Conservation (phyloP, 306 rosid species). For the Begonia peltatifolia region DNA sequence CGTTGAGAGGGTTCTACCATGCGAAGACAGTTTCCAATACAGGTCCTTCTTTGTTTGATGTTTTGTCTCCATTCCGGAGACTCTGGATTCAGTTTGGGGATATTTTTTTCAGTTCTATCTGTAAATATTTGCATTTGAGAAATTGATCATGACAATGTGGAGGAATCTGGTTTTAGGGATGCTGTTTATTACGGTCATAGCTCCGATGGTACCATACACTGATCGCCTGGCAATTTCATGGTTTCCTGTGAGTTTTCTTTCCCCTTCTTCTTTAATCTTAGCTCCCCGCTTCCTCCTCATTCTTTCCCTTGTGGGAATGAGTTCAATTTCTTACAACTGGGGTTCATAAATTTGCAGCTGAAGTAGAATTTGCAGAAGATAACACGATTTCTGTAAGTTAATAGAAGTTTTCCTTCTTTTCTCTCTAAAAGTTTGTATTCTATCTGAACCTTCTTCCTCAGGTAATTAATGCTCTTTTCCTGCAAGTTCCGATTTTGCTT, state of each 20-base stretch:
- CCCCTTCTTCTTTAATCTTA: neutral
- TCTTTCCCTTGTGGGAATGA: neutral
- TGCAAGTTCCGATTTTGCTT: conserved; percentile 7
- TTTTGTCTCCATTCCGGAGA: too few relatives aligned
- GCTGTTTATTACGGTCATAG: conserved; percentile 63
- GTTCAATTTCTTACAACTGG: neutral
- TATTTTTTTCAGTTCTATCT: neutral
- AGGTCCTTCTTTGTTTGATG: too few relatives aligned
- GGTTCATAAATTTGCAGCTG: conserved; percentile 26
- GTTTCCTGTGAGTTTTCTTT: conserved; percentile 40
- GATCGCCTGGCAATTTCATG: conserved; percentile 59
- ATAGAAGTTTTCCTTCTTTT: neutral
- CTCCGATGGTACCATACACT: conserved; percentile 80
- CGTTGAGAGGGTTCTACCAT: too few relatives aligned
- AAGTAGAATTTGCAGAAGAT: conserved; percentile 42
- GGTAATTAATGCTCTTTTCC: conserved; percentile 16
- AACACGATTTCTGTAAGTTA: conserved; percentile 52
- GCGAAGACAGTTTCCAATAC: too few relatives aligned
- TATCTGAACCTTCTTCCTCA: conserved; percentile 60
- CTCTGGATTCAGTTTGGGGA: too few relatives aligned
- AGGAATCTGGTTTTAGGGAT: conserved; percentile 57
- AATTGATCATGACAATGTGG: conserved; percentile 30
- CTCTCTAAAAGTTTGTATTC: neutral
- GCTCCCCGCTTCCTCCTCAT: neutral
- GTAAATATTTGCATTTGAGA: neutral